Evolutionary conservation across 371 early-diverging fungal genomes (phyloP).

Genomic region (Saksenaea vasiformis): DNA sequence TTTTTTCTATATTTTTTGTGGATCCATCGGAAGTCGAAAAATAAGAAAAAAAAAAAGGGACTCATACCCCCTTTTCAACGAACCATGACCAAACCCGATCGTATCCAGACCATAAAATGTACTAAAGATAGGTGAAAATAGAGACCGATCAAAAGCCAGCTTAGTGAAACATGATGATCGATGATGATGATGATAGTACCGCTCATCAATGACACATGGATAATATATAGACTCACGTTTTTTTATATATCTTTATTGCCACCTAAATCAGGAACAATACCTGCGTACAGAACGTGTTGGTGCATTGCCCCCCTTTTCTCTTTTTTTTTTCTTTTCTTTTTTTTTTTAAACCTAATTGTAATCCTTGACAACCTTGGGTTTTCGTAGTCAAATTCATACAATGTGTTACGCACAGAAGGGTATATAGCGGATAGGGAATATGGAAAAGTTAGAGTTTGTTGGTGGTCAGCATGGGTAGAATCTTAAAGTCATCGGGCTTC

Average conservation of each 20-base stretch:
- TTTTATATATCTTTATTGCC: neutral
- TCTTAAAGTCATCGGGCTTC: slow-evolving; percentile 34
- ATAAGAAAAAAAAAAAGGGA: neutral
- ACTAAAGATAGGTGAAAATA: neutral
- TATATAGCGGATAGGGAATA: neutral
- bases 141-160: slow-evolving; percentile 2
- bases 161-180: neutral
- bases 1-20: no score
- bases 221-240: neutral
- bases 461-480: neutral
- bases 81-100: neutral
- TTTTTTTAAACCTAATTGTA: neutral
- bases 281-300: neutral
- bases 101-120: neutral
- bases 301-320: neutral
- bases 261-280: slow-evolving; percentile 5
- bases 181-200: neutral
- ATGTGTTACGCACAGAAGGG: neutral
- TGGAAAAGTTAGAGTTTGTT: neutral
- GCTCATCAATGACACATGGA: neutral
- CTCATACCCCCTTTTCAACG: neutral
- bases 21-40: neutral
- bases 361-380: neutral
- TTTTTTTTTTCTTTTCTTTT: no score
- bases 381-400: neutral